phyloP scores from a whole-genome alignment of 805 yeast species.

The Barnettozyma wickerhamii region DNA sequence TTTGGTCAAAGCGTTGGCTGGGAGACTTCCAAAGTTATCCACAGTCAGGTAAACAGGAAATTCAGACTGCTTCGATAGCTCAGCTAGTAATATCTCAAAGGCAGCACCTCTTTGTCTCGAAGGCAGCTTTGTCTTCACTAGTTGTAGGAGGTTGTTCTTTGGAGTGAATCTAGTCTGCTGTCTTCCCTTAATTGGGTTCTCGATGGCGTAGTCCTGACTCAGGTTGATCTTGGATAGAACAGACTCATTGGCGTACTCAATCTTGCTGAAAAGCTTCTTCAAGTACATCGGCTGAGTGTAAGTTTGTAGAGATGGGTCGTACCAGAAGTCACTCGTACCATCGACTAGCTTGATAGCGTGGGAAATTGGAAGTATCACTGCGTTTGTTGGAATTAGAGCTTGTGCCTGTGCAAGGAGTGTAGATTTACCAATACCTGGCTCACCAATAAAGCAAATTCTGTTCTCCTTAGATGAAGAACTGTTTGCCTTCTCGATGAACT shows the following conservation, averaged over 20 bases:
- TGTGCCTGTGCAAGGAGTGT: constrained; percentile 67
- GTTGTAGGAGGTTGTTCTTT: constrained; percentile 39
- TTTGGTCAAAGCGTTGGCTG: constrained; percentile 48
- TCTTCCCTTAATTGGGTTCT: constrained; percentile 30
- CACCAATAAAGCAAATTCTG: constrained; percentile 59
- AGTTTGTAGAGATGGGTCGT: constrained; percentile 40
- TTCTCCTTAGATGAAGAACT: constrained; percentile 35
- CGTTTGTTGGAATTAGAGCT: constrained; percentile 42
- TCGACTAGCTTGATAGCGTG: constrained; percentile 57
- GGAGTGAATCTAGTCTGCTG: constrained; percentile 26
- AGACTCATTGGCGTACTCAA: constrained; percentile 41
- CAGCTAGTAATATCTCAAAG: constrained; percentile 50
- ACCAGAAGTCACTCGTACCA: constrained; percentile 68
- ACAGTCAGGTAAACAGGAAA: constrained; percentile 64
- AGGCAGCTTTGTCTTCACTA: constrained; percentile 34
- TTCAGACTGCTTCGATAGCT: constrained; percentile 45
- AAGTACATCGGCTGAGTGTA: constrained; percentile 81
- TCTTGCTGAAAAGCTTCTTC: constrained; percentile 52
- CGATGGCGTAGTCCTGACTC: constrained; percentile 30
- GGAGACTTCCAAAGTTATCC: constrained; percentile 68
- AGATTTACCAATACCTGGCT: constrained; percentile 76
- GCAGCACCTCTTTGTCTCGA: constrained; percentile 39
- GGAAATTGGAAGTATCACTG: constrained; percentile 60
- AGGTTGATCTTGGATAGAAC: constrained; percentile 33
- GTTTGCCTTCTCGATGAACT: constrained; percentile 34